Percentiles rank a stretch among this genome's conserved stretches.
phyloP scores from a whole-genome alignment of 2,329 filamentous ascomycete species.

The Monosporascus sp. region DNA sequence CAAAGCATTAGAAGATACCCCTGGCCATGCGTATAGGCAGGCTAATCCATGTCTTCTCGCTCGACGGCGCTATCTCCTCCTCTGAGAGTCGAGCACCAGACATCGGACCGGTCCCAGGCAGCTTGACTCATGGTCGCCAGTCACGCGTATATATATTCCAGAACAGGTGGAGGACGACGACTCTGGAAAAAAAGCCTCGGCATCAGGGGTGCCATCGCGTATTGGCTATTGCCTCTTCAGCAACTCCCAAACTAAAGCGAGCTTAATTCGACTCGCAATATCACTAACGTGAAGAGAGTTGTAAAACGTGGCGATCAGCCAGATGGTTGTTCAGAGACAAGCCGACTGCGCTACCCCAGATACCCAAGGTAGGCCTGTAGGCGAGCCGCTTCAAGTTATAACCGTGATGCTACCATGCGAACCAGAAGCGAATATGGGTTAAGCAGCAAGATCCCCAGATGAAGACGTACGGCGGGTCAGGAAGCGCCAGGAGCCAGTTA shows the following conservation, averaged over 20 bases:
- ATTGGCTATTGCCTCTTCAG: conserved; percentile 26
- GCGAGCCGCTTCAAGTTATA: conserved; percentile 44
- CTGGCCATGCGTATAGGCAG: conserved; percentile 29
- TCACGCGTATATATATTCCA: conserved; percentile 58
- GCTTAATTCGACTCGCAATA: too few species aligned
- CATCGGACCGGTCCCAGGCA: conserved; percentile 57
- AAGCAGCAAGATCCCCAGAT: conserved; percentile 68
- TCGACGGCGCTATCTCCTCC: conserved; percentile 32
- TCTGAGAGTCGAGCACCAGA: conserved; percentile 51
- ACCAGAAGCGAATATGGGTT: conserved; percentile 61
- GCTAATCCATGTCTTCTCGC: conserved; percentile 30
- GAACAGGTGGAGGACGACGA: conserved; percentile 52
- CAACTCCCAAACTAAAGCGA: neutral
- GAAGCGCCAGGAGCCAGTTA: conserved; percentile 64
- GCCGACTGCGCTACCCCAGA: conserved; percentile 65
- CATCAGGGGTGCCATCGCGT: conserved; percentile 27
- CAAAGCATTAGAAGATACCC: conserved; percentile 28
- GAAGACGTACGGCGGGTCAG: conserved; percentile 68
- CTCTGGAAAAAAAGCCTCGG: conserved; percentile 55
- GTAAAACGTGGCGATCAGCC: conserved; percentile 69
- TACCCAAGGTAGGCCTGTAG: conserved; percentile 45
- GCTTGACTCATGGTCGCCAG: conserved; percentile 52
- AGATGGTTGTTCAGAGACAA: conserved; percentile 59
- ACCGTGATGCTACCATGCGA: conserved; percentile 55
- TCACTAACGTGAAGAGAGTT: conserved; percentile 51